Base-by-base conservation (phyloP, 2,329 filamentous ascomycete species). In the Cephalotrichum gorgonifer region DNA sequence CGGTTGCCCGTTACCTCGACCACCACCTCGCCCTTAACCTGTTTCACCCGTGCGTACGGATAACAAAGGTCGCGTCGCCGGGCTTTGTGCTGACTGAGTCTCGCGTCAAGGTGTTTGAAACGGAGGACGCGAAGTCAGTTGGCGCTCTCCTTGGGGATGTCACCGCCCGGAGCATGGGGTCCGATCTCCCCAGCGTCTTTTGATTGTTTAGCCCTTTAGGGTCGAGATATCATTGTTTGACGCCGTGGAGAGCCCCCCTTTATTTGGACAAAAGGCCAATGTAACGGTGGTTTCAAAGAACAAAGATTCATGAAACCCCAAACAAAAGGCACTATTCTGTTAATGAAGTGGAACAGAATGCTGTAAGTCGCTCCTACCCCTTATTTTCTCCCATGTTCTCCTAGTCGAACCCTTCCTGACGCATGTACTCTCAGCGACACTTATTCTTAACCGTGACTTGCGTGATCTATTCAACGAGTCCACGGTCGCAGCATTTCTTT, bases 21-120 rank as follows among this genome's bases (percentile, higher is more conserved):
- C 63, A 69, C n/a, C 75, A 80, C 52, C 63, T 79, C 5, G 75
- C 72, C 0, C 59, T 81, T 14, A 67, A 80, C 55, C 54, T 81
- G 53, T 75, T 76, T 49, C 75, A 80, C 54, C 73, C 76, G 0
- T 66, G 69, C n/a, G 75, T 79, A 3, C 63, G 68, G 2, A 60
- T 81, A 23, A 64, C 64, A 12, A 75, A 76, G 53, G 67, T 81
- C 26, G 75, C 74, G 0, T 80, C 76, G 51, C 72, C 71, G 1
- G 76, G 75, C 0, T 81, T 81, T 50, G 71, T 74, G 33, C 61
- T 80, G 11, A 72, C 73, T 0, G 75, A 78, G 52, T 70, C 63
- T 11, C 65, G 74, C 26, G 46, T 80, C 20, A 80, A 80, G 59
- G 58, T 78, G 14, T 67, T 71, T 38, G 28, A 20, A 7, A 44